Evolutionary conservation across 371 early-diverging fungal genomes (phyloP), one percentile per base, ranked within the genome.

Genomic region (Haplosporangium sp.): DNA sequence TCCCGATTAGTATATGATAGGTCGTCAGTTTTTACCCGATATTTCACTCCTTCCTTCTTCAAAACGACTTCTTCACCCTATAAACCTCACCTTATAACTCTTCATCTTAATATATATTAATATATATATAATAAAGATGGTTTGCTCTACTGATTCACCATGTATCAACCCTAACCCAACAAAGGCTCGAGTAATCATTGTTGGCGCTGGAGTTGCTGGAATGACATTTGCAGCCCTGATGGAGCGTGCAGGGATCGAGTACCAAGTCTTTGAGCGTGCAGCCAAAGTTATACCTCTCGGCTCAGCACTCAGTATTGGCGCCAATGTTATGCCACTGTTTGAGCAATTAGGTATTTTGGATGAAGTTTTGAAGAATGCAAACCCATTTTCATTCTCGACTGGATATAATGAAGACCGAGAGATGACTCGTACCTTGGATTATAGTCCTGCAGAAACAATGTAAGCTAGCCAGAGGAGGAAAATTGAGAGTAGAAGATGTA

Each of bases 121-220:
- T n/a, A n/a, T n/a, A n/a, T n/a, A 42, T 17, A 61, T 48, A 50
- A 20, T 2, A 6, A 52, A n/a, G 15, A 60, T 42, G 60, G 42
- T 42, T 1, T 17, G 37, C 10, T 69, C 60, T 34, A 69, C 63
- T 35, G 39, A 65, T 65, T 59, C 48, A 39, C 47, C 61, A 39
- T 63, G 71, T 34, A 55, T 61, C 11, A 64, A 58, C 38, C 34
- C 71, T 7, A 62, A 19, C 7, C 69, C 69, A 15, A 68, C 74
- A 50, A 74, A 59, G 52, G 69, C 77, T 15, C 58, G 52, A 34
- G 72, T 77, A 27, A 42, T 77, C 53, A 77, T 77, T 27, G 65
- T 72, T 7, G 77, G 77, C 2, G 72, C 72, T n/a, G 77, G 77
- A 19, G 57, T 77, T 27, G 69, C 65, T 3, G 77, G 77, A 10